These are phyloP conservation scores for Nigrospora oryzae DNA, from an alignment of 2,329 filamentous ascomycete genomes.

Conservation along the genomic window DNA sequence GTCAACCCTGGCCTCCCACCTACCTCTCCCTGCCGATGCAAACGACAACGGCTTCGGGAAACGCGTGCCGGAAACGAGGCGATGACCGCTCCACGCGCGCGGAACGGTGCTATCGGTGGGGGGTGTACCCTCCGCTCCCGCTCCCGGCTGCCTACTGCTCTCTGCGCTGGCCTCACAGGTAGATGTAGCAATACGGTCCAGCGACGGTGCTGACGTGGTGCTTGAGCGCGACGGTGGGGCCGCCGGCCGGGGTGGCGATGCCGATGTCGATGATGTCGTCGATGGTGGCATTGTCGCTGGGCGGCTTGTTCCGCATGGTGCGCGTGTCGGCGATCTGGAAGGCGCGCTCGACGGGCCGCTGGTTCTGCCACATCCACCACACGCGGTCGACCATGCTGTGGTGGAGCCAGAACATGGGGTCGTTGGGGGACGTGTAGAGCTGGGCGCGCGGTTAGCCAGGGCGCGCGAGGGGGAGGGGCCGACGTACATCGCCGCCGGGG, in stretches of 20 bases:
- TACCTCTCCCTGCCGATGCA: no score
- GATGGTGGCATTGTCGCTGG: constrained; percentile 12
- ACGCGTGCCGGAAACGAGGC: no score
- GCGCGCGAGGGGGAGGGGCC: no score
- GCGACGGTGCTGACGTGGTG: constrained; percentile 2
- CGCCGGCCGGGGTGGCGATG: neutral
- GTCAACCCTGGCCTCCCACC: no score
- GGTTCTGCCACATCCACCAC: constrained; percentile 18
- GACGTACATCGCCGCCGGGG: constrained; percentile 16
- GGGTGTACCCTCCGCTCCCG: no score
- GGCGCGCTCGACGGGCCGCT: constrained; percentile 8
- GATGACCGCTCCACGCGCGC: no score
- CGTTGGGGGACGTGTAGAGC: constrained; percentile 1
- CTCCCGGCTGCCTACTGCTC: no score
- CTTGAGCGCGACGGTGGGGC: neutral
- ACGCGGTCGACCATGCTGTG: constrained; percentile 11
- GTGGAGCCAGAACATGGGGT: constrained; percentile 6
- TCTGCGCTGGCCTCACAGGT: neutral
- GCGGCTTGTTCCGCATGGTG: constrained; percentile 12
- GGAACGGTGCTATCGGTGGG: no score
- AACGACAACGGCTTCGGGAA: no score
- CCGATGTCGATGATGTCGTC: constrained; percentile 14
- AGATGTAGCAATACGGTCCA: constrained; percentile 5
- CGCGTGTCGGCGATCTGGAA: constrained; percentile 13
- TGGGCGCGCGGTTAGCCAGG: no score